Percentiles rank a stretch among this genome's conserved stretches.
phyloP scores from a whole-genome alignment of 1,139 yeast genomes.

The Pichia sorboxylosa region DNA sequence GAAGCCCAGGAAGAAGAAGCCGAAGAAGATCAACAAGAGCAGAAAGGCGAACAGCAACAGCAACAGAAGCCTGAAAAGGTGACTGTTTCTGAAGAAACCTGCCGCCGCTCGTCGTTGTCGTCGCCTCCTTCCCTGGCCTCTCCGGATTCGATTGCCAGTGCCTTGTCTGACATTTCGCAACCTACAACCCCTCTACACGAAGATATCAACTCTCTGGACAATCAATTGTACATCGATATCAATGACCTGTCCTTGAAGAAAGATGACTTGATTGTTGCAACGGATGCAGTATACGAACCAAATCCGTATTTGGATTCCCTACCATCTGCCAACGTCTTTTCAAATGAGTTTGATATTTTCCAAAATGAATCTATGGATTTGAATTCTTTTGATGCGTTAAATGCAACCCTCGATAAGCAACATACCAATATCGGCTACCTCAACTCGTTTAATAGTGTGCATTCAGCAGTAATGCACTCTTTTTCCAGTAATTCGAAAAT shows the following conservation, averaged over 20 bases:
- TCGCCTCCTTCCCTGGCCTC: neutral
- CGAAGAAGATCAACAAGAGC: slow-evolving; percentile 1
- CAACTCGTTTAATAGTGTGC: slow-evolving; percentile 26
- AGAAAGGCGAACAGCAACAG: neutral
- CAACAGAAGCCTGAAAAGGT: neutral
- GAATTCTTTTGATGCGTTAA: slow-evolving; percentile 16
- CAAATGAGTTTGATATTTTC: too few relatives aligned
- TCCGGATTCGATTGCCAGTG: slow-evolving; percentile 6
- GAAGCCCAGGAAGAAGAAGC: slow-evolving; percentile 3
- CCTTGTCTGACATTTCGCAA: slow-evolving; percentile 1
- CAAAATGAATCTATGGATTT: too few relatives aligned
- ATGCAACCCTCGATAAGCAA: too few relatives aligned
- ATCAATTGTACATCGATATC: too few relatives aligned
- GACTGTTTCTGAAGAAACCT: slow-evolving; percentile 1
- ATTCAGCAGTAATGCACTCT: slow-evolving; percentile 26
- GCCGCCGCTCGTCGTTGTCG: neutral
- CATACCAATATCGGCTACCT: slow-evolving; percentile 14
- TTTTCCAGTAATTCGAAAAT: neutral
- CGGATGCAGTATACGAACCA: too few relatives aligned
- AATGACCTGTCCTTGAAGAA: too few relatives aligned
- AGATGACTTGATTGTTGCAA: too few relatives aligned
- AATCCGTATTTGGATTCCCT: too few relatives aligned
- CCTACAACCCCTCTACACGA: slow-evolving; percentile 1
- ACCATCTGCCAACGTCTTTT: too few relatives aligned
- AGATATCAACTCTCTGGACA: too few relatives aligned